A percentile compares a stretch with the other conserved stretches of the same genome.
Evolutionary conservation across 768 basidiomycete genomes (phyloP).

Genomic region (Serpula lacrymans): DNA sequence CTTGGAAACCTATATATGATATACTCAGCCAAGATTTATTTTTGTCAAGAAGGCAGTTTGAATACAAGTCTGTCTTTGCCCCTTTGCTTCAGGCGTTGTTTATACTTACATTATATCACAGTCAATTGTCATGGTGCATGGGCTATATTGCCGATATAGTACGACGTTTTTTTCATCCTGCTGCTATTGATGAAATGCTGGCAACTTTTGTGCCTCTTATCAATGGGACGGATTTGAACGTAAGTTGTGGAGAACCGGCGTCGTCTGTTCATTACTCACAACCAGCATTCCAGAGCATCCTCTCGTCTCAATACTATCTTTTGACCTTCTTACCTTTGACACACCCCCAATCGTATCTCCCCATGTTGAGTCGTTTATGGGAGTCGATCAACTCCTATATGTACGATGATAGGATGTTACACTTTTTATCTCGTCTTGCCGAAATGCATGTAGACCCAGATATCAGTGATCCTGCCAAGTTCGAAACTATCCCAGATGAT

Average conservation of each 20-base stretch:
- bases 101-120: conserved; percentile 17
- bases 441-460: conserved; percentile 74
- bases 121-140: conserved; percentile 77
- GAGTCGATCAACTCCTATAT: conserved; percentile 85
- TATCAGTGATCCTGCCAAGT: conserved; percentile 67
- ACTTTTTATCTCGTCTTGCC: conserved; percentile 73
- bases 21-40: conserved; percentile 74
- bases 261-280: conserved; percentile 6
- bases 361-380: conserved; percentile 84
- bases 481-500: conserved; percentile 64
- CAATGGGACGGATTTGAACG: conserved; percentile 71
- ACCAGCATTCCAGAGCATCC: conserved; percentile 60
- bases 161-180: conserved; percentile 86
- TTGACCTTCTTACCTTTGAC: conserved; percentile 81
- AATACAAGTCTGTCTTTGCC: conserved; percentile 58
- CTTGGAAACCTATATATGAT: conserved; percentile 78
- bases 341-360: conserved; percentile 81
- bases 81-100: conserved; percentile 1
- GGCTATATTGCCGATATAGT: conserved; percentile 64
- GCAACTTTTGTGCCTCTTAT: conserved; percentile 78
- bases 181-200: conserved; percentile 84
- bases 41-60: conserved; percentile 69
- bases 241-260: too few relatives aligned
- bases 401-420: conserved; percentile 87
- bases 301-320: conserved; percentile 83